Base-by-base conservation (phyloP, 2,329 filamentous ascomycete genomes). In the Curvularia verruculosa region DNA sequence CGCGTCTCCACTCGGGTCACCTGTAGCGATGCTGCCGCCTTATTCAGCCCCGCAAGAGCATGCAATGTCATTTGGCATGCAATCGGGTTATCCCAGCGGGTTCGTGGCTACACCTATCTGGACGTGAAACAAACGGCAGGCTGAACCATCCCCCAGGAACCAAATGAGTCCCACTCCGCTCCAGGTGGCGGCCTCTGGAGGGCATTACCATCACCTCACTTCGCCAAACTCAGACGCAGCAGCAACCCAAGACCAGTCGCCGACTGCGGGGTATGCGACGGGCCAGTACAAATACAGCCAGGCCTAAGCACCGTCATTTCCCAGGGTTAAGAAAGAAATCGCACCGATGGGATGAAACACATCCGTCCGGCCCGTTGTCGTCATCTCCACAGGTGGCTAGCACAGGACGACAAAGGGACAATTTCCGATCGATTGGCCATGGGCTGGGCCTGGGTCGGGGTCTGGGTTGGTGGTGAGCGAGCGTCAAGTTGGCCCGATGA, bases 101-200 rank as follows among this genome's bases (percentile, higher is more conserved):
- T 79, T 78, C 75, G 77, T 79, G 72, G 71, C 75, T 67, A 69
- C 69, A 67, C 69, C 74, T 66, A 71, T 79, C 70, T 79, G 76
- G 76, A 78, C 76, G 66, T 78, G 68, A 65, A 76, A 65, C 61
- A 72, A 58, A 31, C 10, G 40, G 61, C 65, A 72, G 71, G 74
- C 75, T 78, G 75, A 77, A 77, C 71, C 67, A 69, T 71, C 68
- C 69, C 68, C 73, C 76, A 78, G 75, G 75, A 73, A 76, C 76
- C 50, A 23, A 54, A 77, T 75, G 71, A 71, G 74, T 61, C 66
- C 63, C 59, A 67, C 64, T 54, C 63, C 67, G 59, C 61, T 61
- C 53, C 49, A 58, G 29, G 29, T 49, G 19, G 24, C 68, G 63
- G 58, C 69, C 60, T 58, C 67, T 54, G 70, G 70, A 61, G 66